phyloP scores from a whole-genome alignment of 257 asterid genomes.

The Solanum medicagineum region DNA sequence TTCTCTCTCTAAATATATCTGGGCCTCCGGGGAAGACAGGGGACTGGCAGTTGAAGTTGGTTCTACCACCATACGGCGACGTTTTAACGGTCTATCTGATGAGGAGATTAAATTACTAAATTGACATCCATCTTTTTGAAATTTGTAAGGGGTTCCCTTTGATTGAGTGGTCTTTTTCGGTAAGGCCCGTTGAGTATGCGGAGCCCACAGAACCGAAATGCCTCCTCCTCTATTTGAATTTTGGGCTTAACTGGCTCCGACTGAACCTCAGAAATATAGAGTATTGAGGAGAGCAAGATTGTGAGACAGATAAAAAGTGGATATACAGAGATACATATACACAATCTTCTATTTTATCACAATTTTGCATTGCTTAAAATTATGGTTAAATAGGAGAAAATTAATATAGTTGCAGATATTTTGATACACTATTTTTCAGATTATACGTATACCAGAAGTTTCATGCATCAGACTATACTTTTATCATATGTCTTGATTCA shows the following conservation, averaged over 20 bases:
- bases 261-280: neutral
- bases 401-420: too few relatives aligned
- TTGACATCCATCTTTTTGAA: neutral
- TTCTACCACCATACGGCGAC: neutral
- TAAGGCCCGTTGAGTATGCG: neutral
- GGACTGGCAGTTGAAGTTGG: neutral
- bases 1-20: neutral
- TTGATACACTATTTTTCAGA: too few relatives aligned
- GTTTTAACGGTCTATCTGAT: neutral
- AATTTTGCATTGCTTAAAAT: too few relatives aligned
- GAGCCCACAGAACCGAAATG: neutral
- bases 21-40: neutral
- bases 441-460: too few relatives aligned
- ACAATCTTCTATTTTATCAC: accelerated
- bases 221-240: neutral
- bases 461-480: too few relatives aligned
- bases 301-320: neutral
- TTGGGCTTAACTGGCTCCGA: neutral
- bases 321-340: too few relatives aligned
- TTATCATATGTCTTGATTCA: neutral
- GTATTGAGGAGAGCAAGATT: too few relatives aligned
- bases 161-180: neutral
- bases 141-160: neutral
- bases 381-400: too few relatives aligned
- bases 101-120: neutral